A percentile compares a stretch with the other conserved stretches of the same genome.
phyloP scores from a whole-genome alignment of 768 basidiomycete species.

The Pholiota molesta region DNA sequence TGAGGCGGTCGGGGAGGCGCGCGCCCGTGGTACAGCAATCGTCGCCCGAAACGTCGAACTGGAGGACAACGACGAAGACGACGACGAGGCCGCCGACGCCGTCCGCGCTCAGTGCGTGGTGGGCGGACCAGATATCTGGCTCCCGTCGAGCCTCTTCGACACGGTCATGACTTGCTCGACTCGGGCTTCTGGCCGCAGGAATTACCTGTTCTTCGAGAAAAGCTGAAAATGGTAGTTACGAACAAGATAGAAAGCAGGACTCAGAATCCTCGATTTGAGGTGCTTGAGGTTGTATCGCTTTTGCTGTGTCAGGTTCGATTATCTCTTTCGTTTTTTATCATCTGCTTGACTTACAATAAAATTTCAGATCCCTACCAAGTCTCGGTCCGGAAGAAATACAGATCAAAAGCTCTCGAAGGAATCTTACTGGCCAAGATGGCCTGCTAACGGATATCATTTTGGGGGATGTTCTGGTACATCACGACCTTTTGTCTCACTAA shows the following conservation, averaged over 20 bases:
- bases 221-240: slow-evolving; percentile 50
- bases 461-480: slow-evolving; percentile 46
- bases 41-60: slow-evolving; percentile 43
- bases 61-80: slow-evolving; percentile 40
- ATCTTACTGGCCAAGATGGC: slow-evolving; percentile 45
- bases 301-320: slow-evolving; percentile 58
- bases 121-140: slow-evolving; percentile 63
- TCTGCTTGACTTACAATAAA: neutral
- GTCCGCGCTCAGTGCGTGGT: slow-evolving; percentile 63
- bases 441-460: slow-evolving; percentile 49
- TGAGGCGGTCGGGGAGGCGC: slow-evolving; percentile 39
- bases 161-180: slow-evolving; percentile 59
- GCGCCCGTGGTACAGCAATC: slow-evolving; percentile 46
- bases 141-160: slow-evolving; percentile 66
- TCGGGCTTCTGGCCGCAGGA: slow-evolving; percentile 58
- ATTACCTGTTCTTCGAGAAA: slow-evolving; percentile 53
- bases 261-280: slow-evolving; percentile 45
- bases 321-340: neutral
- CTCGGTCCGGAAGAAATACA: slow-evolving; percentile 57
- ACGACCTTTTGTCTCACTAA: neutral
- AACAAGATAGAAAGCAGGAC: slow-evolving; percentile 42
- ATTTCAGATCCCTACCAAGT: slow-evolving; percentile 39
- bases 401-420: slow-evolving; percentile 50
- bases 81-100: slow-evolving; percentile 27
- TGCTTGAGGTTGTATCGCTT: slow-evolving; percentile 58